Percentiles rank a stretch among this genome's conserved stretches.
These are phyloP conservation scores for Russula emetica DNA, from an alignment of 768 basidiomycete genomes.

Conservation along the genomic window DNA sequence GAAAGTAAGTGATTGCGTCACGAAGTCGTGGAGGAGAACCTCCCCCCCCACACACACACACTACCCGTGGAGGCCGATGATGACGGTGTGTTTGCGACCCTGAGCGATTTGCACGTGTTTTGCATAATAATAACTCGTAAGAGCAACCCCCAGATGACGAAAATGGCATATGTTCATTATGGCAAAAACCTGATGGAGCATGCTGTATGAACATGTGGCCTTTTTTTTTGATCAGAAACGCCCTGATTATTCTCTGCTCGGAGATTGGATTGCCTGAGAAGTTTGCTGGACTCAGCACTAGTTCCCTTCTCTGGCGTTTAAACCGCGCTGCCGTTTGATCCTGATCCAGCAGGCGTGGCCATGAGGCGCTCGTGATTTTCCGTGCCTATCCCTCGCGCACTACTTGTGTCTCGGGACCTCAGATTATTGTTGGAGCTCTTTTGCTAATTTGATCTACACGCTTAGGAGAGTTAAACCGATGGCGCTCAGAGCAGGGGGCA, in stretches of 20 bases:
- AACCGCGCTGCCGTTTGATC: background rate
- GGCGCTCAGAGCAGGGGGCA: conserved; percentile 27
- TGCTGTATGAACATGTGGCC: conserved; percentile 16
- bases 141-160: no score
- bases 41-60: background rate
- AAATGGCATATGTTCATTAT: no score
- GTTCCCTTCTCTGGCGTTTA: conserved; percentile 7
- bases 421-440: background rate
- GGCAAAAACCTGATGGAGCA: conserved; percentile 1
- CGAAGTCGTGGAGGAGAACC: conserved; percentile 14
- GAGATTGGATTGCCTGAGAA: conserved; percentile 11
- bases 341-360: background rate
- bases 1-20: conserved; percentile 52
- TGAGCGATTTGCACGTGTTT: conserved; percentile 5
- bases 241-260: conserved; percentile 14
- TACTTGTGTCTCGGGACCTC: conserved; percentile 11
- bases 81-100: conserved; percentile 9
- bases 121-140: no score
- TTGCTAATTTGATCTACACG: conserved; percentile 17
- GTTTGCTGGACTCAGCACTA: background rate
- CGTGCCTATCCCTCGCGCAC: conserved; percentile 10
- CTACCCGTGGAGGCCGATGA: conserved; percentile 3
- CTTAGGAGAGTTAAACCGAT: conserved; percentile 20
- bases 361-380: conserved; percentile 18
- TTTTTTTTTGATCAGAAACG: conserved; percentile 12